Conservation (phyloP, 805 yeast species). For the Saccharomycopsis selenospora region DNA sequence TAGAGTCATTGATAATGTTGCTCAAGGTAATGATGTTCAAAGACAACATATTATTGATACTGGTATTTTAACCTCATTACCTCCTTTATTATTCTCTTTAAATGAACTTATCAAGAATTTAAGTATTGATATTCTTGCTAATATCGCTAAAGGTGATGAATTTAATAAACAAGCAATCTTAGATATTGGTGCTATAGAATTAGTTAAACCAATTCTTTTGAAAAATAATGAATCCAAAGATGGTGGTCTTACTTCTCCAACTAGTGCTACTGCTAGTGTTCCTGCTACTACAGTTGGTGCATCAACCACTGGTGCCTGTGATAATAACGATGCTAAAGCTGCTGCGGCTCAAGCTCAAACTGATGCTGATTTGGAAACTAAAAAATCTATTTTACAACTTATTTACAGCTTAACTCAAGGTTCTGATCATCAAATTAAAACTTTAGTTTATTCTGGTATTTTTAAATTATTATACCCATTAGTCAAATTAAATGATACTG, state of each 20-base stretch:
- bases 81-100: conserved; percentile 19
- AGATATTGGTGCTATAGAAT: conserved; percentile 20
- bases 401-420: conserved; percentile 15
- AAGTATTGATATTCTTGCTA: conserved; percentile 13
- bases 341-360: neutral
- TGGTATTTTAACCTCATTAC: conserved; percentile 19
- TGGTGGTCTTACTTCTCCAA: no score
- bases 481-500: conserved; percentile 13
- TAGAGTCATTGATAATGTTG: conserved; percentile 16
- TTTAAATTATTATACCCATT: conserved; percentile 19
- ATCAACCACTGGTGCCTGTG: no score
- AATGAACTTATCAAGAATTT: conserved; percentile 18
- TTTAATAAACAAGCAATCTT: conserved; percentile 20
- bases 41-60: conserved; percentile 18
- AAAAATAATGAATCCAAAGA: conserved; percentile 1
- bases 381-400: conserved; percentile 6
- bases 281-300: no score
- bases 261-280: neutral
- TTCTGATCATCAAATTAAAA: conserved; percentile 17
- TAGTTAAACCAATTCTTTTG: conserved; percentile 18
- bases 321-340: no score
- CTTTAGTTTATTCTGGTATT: conserved; percentile 19
- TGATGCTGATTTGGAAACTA: conserved; percentile 5
- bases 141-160: conserved; percentile 20
- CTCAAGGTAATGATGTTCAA: conserved; percentile 17